Base-by-base conservation (phyloP, 2,329 filamentous ascomycete species). In the Aspergillus pseudoviridinutans region DNA sequence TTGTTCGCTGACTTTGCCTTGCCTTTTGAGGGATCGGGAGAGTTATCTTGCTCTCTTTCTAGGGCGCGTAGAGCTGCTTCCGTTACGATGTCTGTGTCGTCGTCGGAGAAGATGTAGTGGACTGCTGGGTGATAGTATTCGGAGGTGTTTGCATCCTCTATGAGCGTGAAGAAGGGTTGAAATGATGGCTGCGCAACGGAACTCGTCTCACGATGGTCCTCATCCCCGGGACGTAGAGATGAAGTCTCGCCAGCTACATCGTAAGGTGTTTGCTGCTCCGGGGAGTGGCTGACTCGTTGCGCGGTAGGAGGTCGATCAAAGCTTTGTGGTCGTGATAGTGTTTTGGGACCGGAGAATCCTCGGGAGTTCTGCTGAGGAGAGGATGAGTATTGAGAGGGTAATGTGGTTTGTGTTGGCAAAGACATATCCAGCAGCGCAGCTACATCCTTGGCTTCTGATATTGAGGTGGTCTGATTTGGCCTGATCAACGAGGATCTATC, bases 91-190 rank as follows among this genome's bases (percentile, higher is more conserved):
- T 92, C 89, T 1, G 87, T 84, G 69, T 97, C 92, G 74, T 97
- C 94, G 74, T 97, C 92, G 65, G 85, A 85, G 78, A 99, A 97
- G 68, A 97, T 84, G 77, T 97, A 97, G 77, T 93, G 91, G 1
- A 96, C 86, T 54, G 85, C 86, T 1, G 93, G 94, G 71, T 97
- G 92, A 67, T 91, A 82, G 60, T 91, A 89, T 49, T 90, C 84
- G 66, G 85, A 83, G 8, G 84, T 87, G n/a, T 85, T 83, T 10
- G 82, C 77, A 73, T 96, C 92, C 69, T 90, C 86, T 62, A 97
- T 81, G 46, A 97, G 80, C 1, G 91, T 89, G 79, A 96, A 97
- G 78, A 96, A 88, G 2, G 91, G 90, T 49, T 86, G 82, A 73
- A 96, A 93, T 2, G 78, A 72, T 3, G 77, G 77, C 72, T 77